These are phyloP conservation scores for Coemansia sp. DNA, from an alignment of 192 early-diverging fungal genomes.

Conservation along the genomic window DNA sequence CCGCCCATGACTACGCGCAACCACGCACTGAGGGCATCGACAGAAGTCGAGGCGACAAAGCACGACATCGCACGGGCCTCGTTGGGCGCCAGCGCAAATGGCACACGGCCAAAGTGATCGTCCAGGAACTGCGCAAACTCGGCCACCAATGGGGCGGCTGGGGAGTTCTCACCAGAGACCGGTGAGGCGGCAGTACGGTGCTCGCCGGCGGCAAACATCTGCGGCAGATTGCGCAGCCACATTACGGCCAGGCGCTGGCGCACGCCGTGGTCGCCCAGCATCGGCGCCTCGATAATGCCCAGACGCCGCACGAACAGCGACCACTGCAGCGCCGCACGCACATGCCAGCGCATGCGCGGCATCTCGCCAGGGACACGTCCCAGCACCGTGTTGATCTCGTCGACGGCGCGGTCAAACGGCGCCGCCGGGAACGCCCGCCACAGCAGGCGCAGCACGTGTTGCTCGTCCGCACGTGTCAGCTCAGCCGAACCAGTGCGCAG, in stretches of 20 bases:
- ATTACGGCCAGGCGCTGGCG: conserved; percentile 23
- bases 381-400: conserved; percentile 34
- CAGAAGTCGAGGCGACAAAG: conserved; percentile 13
- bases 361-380: not conserved
- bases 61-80: conserved; percentile 9
- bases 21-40: not conserved
- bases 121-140: conserved; percentile 15
- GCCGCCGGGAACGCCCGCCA: conserved; percentile 45
- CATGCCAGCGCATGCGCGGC: conserved; percentile 22
- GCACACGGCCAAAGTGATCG: conserved; percentile 7
- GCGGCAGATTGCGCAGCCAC: conserved; percentile 36
- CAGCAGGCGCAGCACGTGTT: conserved; percentile 22
- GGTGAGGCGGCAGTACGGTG: not conserved
- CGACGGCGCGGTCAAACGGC: conserved; percentile 31
- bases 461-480: conserved; percentile 14
- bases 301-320: conserved; percentile 32
- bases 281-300: conserved; percentile 29
- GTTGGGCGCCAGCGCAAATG: conserved; percentile 17
- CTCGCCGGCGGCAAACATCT: conserved; percentile 18
- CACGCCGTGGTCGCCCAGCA: conserved; percentile 29
- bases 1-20: conserved; percentile 16
- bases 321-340: conserved; percentile 40
- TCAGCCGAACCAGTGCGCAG: not conserved
- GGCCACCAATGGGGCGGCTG: not conserved
- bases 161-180: no score